Evolutionary conservation across 2,329 filamentous ascomycete genomes (phyloP), one percentile per base, ranked within the genome.

Genomic region (Talaromyces sp.): DNA sequence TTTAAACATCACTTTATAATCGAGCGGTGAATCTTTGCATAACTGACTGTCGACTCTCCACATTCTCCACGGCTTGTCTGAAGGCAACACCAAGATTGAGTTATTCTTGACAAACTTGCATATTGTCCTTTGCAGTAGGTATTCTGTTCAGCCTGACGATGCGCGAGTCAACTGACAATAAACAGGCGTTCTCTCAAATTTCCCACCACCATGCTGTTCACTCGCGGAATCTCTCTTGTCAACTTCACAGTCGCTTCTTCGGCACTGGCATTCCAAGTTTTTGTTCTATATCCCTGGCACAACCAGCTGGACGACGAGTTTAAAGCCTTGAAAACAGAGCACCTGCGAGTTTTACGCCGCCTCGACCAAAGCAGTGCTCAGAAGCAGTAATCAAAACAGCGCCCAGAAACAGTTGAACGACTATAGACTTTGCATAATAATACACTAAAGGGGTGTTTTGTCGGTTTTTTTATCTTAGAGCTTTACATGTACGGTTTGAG

Each of bases 241-340:
- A 88, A 90, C 76, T 89, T 90, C 69, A 70, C 82, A 65, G 85
- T 90, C 63, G 87, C 86, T 59, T 82, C 81, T 33, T 88, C 86
- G 4, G 87, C 87, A 0, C 79, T 90, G 36, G 79, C 78, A 40
- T 90, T 90, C 72, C 87, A 89, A 74, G 85, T 89, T 56, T 87
- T 85, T 67, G 87, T 90, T 44, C 78, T 90, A 10, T 89, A 89
- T 72, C 87, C 87, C 1, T 89, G 87, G 87, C 87, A 89, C 73
- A 82, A 88, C 68, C 79, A 87, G 69, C 76, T 90, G 6, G 85
- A 89, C 65, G 80, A 83, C 23, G 83, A 85, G 63, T 89, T 89
- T 68, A 78, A 84, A 60, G 75, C 79, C 10, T 75, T 89, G 28
- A 86, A 84, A 69, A 79, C 79, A 61, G 86, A 88, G 66, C 85